Evolutionary conservation across 306 rosid genomes (phyloP), one percentile per base, ranked within the genome.

Genomic region (Benincasa hispida): DNA sequence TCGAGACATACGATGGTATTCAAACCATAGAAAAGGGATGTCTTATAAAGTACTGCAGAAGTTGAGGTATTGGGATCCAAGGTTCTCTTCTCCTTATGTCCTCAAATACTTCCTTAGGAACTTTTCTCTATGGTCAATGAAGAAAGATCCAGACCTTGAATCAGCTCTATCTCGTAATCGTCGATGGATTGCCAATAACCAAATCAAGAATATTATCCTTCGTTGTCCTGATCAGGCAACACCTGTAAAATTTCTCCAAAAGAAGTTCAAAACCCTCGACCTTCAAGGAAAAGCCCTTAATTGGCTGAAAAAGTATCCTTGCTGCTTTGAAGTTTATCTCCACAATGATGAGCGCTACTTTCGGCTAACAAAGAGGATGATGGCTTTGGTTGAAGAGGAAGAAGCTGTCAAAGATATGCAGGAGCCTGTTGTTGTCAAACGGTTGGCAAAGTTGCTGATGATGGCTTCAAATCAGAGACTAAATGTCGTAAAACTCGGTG

Each of bases 251-350:
- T 82, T 78, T 77, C 88, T 91, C 14, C 97, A 91, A 86, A 91
- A 86, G 86, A 93, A 88, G 79, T 93, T 91, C 82, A 93, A 87
- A 83, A 91, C 85, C 75, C 97, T 93, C 27, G 94, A 91, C 81
- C 96, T 90, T 21, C 96, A 90, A 73, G 98, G 98, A 14, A 93
- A 84, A 80, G 92, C 97, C 80, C 83, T 83, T 24, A 89, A 93
- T 69, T 91, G 98, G 98, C 78, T 91, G 55, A 88, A 83, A 30
- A 91, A 91, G 68, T 93, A 93, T 77, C 97, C 94, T 0, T 88
- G 91, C 62, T 93, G 98, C 84, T 93, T 89, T 72, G 84, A 89
- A 21, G 83, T 88, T 74, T 76, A 78, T 81, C 79, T 88, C 73
- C 61, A 45, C 10, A 79, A 77, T 7, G 86, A 86, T 5, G 87